Percentiles rank a stretch among this genome's conserved stretches.
These are phyloP conservation scores for Gyromitra esculenta DNA, from an alignment of 2,329 filamentous ascomycete genomes.

Conservation along the genomic window DNA sequence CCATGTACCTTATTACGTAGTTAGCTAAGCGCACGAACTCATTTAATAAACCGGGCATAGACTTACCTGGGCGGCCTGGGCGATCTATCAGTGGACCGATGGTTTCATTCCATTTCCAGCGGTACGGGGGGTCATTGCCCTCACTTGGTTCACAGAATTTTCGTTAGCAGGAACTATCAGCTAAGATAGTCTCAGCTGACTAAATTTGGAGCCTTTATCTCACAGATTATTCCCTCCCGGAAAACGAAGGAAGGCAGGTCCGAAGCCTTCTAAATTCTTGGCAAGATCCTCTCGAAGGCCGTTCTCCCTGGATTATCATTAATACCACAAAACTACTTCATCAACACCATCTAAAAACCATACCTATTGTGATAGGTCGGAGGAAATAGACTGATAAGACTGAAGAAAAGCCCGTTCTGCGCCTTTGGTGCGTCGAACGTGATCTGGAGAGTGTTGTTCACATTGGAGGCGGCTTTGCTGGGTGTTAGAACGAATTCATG, in stretches of 20 bases:
- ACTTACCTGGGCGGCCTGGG: slow-evolving; percentile 57
- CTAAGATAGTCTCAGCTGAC: slow-evolving; percentile 25
- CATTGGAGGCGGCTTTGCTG: slow-evolving; percentile 64
- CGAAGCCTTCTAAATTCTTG: slow-evolving; percentile 65
- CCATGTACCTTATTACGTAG: slow-evolving; percentile 64
- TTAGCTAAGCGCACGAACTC: background rate
- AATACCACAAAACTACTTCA: background rate
- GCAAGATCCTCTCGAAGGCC: slow-evolving; percentile 68
- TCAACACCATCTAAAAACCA: background rate
- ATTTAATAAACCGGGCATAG: slow-evolving; percentile 22
- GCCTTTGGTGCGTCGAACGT: slow-evolving; percentile 64
- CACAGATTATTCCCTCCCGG: slow-evolving; percentile 72
- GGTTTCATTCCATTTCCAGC: slow-evolving; percentile 58
- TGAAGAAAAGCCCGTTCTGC: slow-evolving; percentile 65
- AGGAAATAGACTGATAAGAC: slow-evolving; percentile 69
- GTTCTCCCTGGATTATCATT: slow-evolving; percentile 61
- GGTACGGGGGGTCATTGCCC: slow-evolving; percentile 55
- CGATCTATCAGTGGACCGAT: slow-evolving; percentile 47
- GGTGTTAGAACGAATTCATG: slow-evolving; percentile 64
- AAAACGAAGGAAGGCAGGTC: slow-evolving; percentile 69
- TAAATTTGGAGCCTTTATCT: slow-evolving; percentile 45
- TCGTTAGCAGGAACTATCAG: slow-evolving; percentile 66
- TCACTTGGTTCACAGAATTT: slow-evolving; percentile 61
- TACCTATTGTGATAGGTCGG: slow-evolving; percentile 68
- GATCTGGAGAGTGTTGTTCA: slow-evolving; percentile 68